Conservation (phyloP, 352 stramenopile species). For the Phytophthora syringae region DNA sequence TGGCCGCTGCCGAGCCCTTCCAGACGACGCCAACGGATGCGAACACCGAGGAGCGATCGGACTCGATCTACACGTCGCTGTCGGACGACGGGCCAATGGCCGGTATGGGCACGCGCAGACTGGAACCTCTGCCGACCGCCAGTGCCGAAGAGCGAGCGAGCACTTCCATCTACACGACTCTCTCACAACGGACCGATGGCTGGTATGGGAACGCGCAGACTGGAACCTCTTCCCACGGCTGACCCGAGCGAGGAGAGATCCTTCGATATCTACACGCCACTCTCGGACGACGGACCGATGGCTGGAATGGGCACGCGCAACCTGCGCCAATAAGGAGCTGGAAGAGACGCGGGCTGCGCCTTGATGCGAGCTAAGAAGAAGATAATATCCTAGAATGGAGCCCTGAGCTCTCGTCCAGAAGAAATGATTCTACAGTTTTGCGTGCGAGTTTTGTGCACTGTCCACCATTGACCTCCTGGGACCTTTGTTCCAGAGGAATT, state of each 20-base stretch:
- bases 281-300: conserved; percentile 43
- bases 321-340: conserved; percentile 15
- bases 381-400: background rate
- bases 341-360: background rate
- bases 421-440: background rate
- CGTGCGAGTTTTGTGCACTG: background rate
- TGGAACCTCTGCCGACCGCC: too few species aligned
- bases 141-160: conserved; percentile 18
- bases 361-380: conserved; percentile 7
- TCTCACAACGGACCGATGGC: conserved; percentile 35
- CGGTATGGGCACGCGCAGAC: conserved; percentile 17
- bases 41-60: conserved; percentile 37
- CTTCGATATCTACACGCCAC: conserved; percentile 42
- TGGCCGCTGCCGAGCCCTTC: conserved; percentile 12
- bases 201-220: conserved; percentile 12
- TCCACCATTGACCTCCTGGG: too few species aligned
- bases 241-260: conserved; percentile 25
- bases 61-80: conserved; percentile 50
- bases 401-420: too few species aligned
- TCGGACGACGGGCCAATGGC: conserved; percentile 42
- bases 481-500: too few species aligned
- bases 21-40: conserved; percentile 32
- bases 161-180: conserved; percentile 40
- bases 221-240: background rate
- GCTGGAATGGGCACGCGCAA: conserved; percentile 21